phyloP scores from a whole-genome alignment of 225 moss, liverwort and hornwort genomes.

The Ulota crispa region DNA sequence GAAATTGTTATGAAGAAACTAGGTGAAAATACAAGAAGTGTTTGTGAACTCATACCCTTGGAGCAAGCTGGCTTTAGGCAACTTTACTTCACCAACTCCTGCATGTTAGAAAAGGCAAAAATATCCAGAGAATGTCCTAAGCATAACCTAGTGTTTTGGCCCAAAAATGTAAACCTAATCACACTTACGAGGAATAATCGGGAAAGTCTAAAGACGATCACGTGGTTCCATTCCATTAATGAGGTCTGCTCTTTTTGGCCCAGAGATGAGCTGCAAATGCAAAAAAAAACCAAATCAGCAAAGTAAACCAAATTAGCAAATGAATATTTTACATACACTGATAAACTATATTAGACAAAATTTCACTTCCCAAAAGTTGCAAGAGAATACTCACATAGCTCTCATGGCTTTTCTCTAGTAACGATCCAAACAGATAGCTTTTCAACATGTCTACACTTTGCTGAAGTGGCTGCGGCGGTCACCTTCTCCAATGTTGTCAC shows the following conservation, averaged over 20 bases:
- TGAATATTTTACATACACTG: too few species aligned
- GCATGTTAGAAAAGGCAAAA: slow-evolving; percentile 93
- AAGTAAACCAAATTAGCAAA: slow-evolving; percentile 10
- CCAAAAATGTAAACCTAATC: too few species aligned
- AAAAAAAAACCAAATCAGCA: too few species aligned
- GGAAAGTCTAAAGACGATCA: too few species aligned
- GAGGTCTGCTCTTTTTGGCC: slow-evolving; percentile 65
- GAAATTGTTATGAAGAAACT: neutral
- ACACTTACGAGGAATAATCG: too few species aligned
- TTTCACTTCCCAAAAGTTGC: neutral
- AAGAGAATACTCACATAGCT: slow-evolving; percentile 27
- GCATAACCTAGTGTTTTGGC: slow-evolving; percentile 54
- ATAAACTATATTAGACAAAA: too few species aligned
- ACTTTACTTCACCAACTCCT: slow-evolving; percentile 93
- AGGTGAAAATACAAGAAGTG: neutral
- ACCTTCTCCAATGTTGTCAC: too few species aligned
- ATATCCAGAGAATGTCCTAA: slow-evolving; percentile 80
- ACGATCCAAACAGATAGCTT: too few species aligned
- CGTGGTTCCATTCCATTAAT: too few species aligned
- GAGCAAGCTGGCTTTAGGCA: slow-evolving; percentile 88
- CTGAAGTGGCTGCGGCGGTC: too few species aligned
- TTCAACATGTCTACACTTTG: too few species aligned
- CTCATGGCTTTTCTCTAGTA: too few species aligned
- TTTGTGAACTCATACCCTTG: slow-evolving; percentile 48
- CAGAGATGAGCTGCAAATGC: slow-evolving; percentile 74